phyloP scores from a whole-genome alignment of 768 basidiomycete species.

The Tephrocybe sp. region DNA sequence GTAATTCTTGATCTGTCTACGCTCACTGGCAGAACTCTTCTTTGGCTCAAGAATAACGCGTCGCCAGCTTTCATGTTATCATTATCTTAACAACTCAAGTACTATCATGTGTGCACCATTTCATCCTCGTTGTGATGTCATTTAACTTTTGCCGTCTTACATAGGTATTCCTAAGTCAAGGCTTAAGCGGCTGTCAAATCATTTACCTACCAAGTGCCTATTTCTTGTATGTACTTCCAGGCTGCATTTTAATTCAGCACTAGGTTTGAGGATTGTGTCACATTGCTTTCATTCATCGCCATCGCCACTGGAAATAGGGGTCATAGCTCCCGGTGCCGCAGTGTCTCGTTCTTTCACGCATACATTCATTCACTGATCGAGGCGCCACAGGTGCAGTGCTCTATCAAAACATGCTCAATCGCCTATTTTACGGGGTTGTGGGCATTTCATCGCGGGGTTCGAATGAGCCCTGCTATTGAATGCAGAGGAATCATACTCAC shows the following conservation, averaged over 20 bases:
- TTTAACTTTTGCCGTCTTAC: not conserved
- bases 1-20: slow-evolving; percentile 27
- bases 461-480: slow-evolving; percentile 37
- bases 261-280: slow-evolving; percentile 37
- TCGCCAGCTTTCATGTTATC: slow-evolving; percentile 26
- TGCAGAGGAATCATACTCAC: slow-evolving; percentile 26
- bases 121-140: not conserved
- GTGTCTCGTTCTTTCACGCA: not conserved
- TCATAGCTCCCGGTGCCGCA: slow-evolving; percentile 24
- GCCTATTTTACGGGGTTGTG: slow-evolving; percentile 30
- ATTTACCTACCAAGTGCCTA: slow-evolving; percentile 32
- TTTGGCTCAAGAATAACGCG: slow-evolving; percentile 6
- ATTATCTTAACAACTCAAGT: slow-evolving; percentile 26
- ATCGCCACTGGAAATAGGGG: slow-evolving; percentile 48
- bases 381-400: slow-evolving; percentile 41
- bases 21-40: not conserved
- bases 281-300: slow-evolving; percentile 49
- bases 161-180: slow-evolving; percentile 42
- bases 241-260: not conserved
- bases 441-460: slow-evolving; percentile 39
- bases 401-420: slow-evolving; percentile 60
- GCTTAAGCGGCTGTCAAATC: slow-evolving; percentile 38
- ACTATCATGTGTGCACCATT: slow-evolving; percentile 26
- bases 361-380: not conserved
- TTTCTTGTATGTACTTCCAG: not conserved